Evolutionary conservation across 225 moss, liverwort and hornwort species (phyloP), one percentile per base, ranked within the genome.

Genomic region (Marchantia polymorpha): DNA sequence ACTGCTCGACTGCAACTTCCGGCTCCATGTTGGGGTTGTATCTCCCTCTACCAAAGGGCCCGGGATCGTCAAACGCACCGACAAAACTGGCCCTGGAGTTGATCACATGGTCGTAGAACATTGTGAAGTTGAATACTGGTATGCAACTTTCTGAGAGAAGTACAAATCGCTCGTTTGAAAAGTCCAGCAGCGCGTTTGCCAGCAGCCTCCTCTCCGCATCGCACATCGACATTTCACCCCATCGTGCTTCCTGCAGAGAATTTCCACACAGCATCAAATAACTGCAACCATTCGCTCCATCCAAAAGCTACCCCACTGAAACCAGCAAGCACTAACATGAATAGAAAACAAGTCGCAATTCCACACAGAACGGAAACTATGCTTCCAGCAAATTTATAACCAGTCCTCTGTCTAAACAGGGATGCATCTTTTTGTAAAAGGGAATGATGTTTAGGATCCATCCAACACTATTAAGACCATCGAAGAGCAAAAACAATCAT

Each of bases 181-280:
- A 86, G 77, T 89, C 89, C 26, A 89, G 82, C 52, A 89, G 75
- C 3, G 89, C 86, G 81, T 89, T 89, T 26, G 84, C 89, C 54
- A 89, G 81, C 20, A 89, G 82, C 84, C 89, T 76, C 86, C 89
- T 82, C 54, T 89, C 89, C 22, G 89, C 89, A 81, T 89, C 89
- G 72, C 82, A 66, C 80, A 89, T 89, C 10, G 86, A 82, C 74
- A 86, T 84, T 81, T 89, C 89, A 29, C 89, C 89, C 89, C 89
- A 89, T 4, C 56, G 73, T 52, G 84, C 67, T 27, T 78, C 84
- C 86, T 88, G 88, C 74, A 71, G 63, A 29, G 19, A 76, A 31
- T 54, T 68, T 48, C 29, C 10, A 19, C 13, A 63, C 23, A 39
- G 0, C 29, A 12, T 83, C 30, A 70, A 39, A 75, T 10, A 53